phyloP scores from a whole-genome alignment of 2,329 filamentous ascomycete genomes.

The Juglanconis sp. region DNA sequence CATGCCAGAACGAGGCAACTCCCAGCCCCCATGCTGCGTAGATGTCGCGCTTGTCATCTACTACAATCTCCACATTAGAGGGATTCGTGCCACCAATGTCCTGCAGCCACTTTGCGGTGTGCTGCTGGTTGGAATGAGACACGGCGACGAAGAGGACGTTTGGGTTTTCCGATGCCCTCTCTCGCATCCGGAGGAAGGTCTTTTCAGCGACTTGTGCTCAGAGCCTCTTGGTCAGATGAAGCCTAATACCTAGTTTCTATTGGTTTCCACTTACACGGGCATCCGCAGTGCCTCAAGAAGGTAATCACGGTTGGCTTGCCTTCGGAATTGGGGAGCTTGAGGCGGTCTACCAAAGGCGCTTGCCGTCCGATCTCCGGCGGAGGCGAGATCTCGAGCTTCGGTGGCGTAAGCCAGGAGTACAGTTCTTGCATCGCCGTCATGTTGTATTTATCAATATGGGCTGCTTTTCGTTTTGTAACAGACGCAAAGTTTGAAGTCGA shows the following conservation, averaged over 20 bases:
- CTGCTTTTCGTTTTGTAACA: too few species aligned
- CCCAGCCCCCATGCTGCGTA: constrained; percentile 68
- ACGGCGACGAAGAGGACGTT: constrained; percentile 57
- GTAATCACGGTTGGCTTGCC: constrained; percentile 58
- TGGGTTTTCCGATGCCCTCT: constrained; percentile 46
- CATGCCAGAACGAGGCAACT: constrained; percentile 57
- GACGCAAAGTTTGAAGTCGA: too few species aligned
- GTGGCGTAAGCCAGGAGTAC: constrained; percentile 5
- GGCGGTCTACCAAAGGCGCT: constrained; percentile 51
- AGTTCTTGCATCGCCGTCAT: constrained; percentile 3
- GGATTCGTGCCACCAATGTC: constrained; percentile 46
- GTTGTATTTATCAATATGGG: not conserved
- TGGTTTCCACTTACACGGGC: constrained; percentile 57
- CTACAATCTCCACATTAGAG: constrained; percentile 55
- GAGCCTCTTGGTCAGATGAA: not conserved
- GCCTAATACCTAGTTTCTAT: not conserved
- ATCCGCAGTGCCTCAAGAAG: constrained; percentile 72
- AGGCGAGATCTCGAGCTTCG: constrained; percentile 34
- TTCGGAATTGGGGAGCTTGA: constrained; percentile 44
- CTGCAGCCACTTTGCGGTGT: constrained; percentile 58
- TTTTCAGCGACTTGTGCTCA: constrained; percentile 58
- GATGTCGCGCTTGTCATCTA: constrained; percentile 57
- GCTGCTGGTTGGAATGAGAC: constrained; percentile 53
- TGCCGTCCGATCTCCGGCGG: constrained; percentile 50
- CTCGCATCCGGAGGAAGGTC: constrained; percentile 53